Evolutionary conservation across 208 protist genomes (phyloP), one percentile per base, ranked within the genome.

Genomic region (Crithidia bombi): DNA sequence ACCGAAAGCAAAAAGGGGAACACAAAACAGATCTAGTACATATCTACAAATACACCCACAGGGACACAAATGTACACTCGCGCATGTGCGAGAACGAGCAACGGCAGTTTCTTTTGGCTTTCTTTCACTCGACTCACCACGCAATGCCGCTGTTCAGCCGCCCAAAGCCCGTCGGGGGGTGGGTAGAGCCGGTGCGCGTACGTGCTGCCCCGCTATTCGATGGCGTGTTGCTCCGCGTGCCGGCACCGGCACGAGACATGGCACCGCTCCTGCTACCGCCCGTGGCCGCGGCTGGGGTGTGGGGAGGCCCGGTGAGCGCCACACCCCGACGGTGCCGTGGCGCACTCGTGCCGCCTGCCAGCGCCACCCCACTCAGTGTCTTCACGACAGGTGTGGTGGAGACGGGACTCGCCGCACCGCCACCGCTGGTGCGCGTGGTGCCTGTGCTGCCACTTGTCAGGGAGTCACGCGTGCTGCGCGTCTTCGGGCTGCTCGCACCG

Each of bases 401-500:
- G 3, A 59, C 33, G 36, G 38, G 36, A 12, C 47, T 28, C 17
- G 43, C 19, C 17, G 19, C 32, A 1, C 32, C 64, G n/a, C 46
- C 41, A 21, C 54, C 47, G 54, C 61, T 69, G 15, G 39, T 36
- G 25, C 69, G 52, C 21, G 54, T 30, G 1, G 50, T 64, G 43
- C 46, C 25, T 25, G n/a, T 55, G 43, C 46, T 39, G 43, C 51
- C 69, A 46, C 41, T 68, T 32, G 51, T 64, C 2, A 44, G 62
- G 4, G 69, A 75, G 32, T 33, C 62, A 5, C 38, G 61, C 39
- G 59, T 69, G 61, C 62, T 69, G 62, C 69, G 69, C 51, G 39
- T 10, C 61, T 75, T 68, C 25, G 69, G 32, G 46, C 44, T 69
- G 44, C 69, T 63, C 5, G 51, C 33, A 11, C 46, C 33, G n/a